Evolutionary conservation across 208 protist genomes (phyloP).

Genomic region (Crithidia fasciculata): DNA sequence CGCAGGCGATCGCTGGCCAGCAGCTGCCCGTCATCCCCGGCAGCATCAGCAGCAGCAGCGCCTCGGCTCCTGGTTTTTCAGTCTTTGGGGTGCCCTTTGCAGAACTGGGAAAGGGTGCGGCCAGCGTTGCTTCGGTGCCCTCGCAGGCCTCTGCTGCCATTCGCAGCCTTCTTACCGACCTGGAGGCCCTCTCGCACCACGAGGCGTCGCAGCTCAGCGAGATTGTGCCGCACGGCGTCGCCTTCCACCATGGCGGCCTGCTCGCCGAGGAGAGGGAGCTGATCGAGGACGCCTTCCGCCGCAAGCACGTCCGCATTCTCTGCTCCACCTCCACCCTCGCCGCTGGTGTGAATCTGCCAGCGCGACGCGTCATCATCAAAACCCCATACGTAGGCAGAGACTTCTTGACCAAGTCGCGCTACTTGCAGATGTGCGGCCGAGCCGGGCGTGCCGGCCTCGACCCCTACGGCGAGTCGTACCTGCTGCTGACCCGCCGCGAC

Average conservation of each 20-base stretch:
- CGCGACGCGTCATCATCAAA: constrained; percentile 88
- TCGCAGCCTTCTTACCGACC: constrained; percentile 46
- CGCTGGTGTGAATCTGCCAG: constrained; percentile 93
- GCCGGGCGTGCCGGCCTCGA: constrained; percentile 84
- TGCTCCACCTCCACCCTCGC: constrained; percentile 94
- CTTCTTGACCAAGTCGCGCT: constrained; percentile 73
- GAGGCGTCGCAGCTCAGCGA: constrained; percentile 50
- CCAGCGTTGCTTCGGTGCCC: constrained; percentile 22
- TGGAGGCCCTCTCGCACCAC: constrained; percentile 42
- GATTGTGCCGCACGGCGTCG: constrained; percentile 77
- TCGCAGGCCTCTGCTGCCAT: constrained; percentile 28
- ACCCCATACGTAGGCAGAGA: constrained; percentile 73
- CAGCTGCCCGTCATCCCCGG: constrained; percentile 4
- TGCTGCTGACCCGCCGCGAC: constrained; percentile 67
- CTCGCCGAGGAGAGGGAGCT: constrained; percentile 80
- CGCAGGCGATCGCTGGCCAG: constrained; percentile 25
- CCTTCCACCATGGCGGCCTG: constrained; percentile 91
- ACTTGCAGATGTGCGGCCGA: constrained; percentile 87
- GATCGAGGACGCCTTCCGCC: constrained; percentile 83
- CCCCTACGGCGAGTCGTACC: constrained; percentile 82
- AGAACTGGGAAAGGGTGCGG: background rate
- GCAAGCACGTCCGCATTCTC: constrained; percentile 72
- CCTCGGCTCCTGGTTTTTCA: background rate
- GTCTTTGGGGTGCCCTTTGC: constrained; percentile 13
- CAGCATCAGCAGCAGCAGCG: background rate